Evolutionary conservation across 495 filamentous ascomycete genomes (phyloP), one percentile per base, ranked within the genome.

Genomic region (Rhizodiscina lignyota): DNA sequence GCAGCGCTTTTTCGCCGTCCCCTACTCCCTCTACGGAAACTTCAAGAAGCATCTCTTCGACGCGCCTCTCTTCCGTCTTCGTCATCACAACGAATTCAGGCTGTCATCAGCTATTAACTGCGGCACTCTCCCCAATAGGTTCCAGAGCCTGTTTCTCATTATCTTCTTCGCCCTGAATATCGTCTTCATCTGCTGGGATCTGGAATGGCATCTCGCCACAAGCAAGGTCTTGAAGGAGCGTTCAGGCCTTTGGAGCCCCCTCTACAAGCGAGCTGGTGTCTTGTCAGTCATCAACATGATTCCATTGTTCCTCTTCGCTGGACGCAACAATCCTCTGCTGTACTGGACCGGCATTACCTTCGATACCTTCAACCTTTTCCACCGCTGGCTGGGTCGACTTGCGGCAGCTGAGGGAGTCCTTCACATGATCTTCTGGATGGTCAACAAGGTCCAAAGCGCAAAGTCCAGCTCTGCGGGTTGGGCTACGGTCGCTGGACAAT

Each of bases 311-410:
- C 43, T 82, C 13, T 56, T 78, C 47, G 72, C 72, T 33, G 73
- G 74, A 16, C 62, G 77, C 30, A 81, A 79, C 50, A 83, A 80
- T 46, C 74, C 74, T 12, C 49, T 82, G 34, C 77, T 82, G 35
- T 49, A 62, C 4, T 54, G 92, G 11, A 63, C 93, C 44, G 73
- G 72, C 19, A 74, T 96, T 56, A 87, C 82, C 53, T 97, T 94
- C 57, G 91, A 97, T 59, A 93, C 86, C 0, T 94, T 84, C 66
- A 96, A 94, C 54, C 63, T 94, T 19, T 58, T 96, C 20, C 89
- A 97, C 54, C 76, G 89, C 24, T 97, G 89, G 87, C 74, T 96
- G 36, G 89, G 87, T 17, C 79, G 89, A 15, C 74, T 94, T 17
- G 72, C 91, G 4, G 74, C 80, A 15, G 30, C 87, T 11, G 80